These are phyloP conservation scores for Sphaerosporella brunnea DNA, from an alignment of 495 filamentous ascomycete genomes.

Conservation along the genomic window DNA sequence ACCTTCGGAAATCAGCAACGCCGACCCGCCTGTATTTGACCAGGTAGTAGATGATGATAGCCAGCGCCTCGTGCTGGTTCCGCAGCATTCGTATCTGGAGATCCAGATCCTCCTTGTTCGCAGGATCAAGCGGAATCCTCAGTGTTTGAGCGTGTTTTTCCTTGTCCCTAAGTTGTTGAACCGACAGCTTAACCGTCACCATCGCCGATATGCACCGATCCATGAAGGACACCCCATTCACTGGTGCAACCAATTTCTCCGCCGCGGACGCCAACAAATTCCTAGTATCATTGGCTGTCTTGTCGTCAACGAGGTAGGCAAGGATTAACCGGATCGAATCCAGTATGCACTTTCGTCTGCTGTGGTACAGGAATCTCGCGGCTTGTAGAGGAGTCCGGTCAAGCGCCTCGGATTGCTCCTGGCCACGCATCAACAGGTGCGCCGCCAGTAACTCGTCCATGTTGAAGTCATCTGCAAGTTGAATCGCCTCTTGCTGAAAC, in stretches of 20 bases:
- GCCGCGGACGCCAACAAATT: constrained; percentile 27
- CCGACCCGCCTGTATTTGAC: constrained; percentile 54
- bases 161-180: constrained; percentile 53
- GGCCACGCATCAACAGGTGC: constrained; percentile 46
- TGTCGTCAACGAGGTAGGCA: constrained; percentile 43
- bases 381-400: constrained; percentile 52
- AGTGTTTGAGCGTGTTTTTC: constrained; percentile 51
- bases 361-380: constrained; percentile 70
- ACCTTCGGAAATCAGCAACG: constrained; percentile 50
- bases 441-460: constrained; percentile 80
- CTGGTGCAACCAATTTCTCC: constrained; percentile 27
- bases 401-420: constrained; percentile 43
- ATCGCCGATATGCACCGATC: constrained; percentile 55
- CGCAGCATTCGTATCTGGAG: constrained; percentile 54
- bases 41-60: constrained; percentile 53
- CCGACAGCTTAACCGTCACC: constrained; percentile 51
- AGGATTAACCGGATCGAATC: constrained; percentile 65
- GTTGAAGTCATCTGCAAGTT: constrained; percentile 69
- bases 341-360: constrained; percentile 55
- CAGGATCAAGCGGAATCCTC: constrained; percentile 38
- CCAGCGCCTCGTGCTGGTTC: constrained; percentile 78
- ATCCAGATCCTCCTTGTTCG: constrained; percentile 51
- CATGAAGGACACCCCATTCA: constrained; percentile 32
- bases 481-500: constrained; percentile 60
- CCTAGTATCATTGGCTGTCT: constrained; percentile 32